Conservation (phyloP, 2,329 filamentous ascomycete species). For the Pseudonectria buxi region DNA sequence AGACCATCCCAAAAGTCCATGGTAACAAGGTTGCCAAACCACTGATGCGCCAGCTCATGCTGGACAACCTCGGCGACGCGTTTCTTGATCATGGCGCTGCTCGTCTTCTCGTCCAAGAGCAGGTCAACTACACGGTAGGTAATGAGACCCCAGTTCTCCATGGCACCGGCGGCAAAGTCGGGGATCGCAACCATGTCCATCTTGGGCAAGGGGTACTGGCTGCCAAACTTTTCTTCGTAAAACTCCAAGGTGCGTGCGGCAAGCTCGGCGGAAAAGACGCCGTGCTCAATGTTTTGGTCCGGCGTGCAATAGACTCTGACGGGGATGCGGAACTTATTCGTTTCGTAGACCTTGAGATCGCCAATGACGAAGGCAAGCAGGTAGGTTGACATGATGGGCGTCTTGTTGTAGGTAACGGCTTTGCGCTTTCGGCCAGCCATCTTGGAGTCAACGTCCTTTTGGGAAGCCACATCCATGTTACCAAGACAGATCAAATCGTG, state of each 20-base stretch:
- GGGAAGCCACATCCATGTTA: slow-evolving; percentile 90
- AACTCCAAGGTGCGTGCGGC: slow-evolving; percentile 86
- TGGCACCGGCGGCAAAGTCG: slow-evolving; percentile 90
- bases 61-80: slow-evolving; percentile 92
- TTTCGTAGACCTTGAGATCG: slow-evolving; percentile 90
- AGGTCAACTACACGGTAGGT: slow-evolving; percentile 84
- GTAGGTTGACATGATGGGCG: slow-evolving; percentile 93
- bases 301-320: slow-evolving; percentile 91
- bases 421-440: slow-evolving; percentile 60
- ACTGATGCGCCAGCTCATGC: slow-evolving; percentile 94
- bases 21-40: slow-evolving; percentile 95
- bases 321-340: slow-evolving; percentile 82
- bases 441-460: slow-evolving; percentile 63
- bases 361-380: slow-evolving; percentile 90
- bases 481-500: slow-evolving; percentile 86
- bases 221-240: slow-evolving; percentile 92
- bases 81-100: slow-evolving; percentile 83
- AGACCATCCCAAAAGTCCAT: slow-evolving; percentile 99
- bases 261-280: slow-evolving; percentile 82
- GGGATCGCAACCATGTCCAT: slow-evolving; percentile 66
- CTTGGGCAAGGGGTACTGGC: slow-evolving; percentile 51
- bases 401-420: slow-evolving; percentile 85
- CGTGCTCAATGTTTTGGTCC: slow-evolving; percentile 84
- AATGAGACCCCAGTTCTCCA: slow-evolving; percentile 98
- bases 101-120: slow-evolving; percentile 85